A percentile compares a stretch with the other conserved stretches of the same genome.
These are phyloP conservation scores for Boechera divaricarpa DNA, from an alignment of 345 rosid species.

Conservation along the genomic window DNA sequence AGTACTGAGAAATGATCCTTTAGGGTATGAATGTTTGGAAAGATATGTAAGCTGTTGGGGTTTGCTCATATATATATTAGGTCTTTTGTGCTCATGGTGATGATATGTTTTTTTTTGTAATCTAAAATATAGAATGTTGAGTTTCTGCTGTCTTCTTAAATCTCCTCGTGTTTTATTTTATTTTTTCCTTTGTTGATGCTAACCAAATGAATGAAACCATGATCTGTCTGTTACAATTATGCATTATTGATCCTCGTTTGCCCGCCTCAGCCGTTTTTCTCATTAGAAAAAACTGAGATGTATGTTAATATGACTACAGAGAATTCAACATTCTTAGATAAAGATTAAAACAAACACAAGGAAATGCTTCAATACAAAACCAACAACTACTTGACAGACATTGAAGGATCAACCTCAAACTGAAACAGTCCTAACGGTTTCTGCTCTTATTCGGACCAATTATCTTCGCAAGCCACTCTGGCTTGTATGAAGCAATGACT, in stretches of 20 bases:
- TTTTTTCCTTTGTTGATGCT: background rate
- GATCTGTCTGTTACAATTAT: background rate
- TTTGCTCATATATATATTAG: slow-evolving; percentile 29
- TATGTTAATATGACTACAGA: no score
- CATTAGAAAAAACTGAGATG: no score
- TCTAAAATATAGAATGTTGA: slow-evolving; percentile 1
- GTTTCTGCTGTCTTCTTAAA: background rate
- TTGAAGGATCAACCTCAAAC: background rate
- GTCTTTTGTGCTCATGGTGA: slow-evolving; percentile 16
- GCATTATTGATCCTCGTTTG: background rate
- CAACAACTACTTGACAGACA: background rate
- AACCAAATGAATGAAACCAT: background rate
- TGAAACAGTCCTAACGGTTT: background rate
- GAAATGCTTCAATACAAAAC: background rate
- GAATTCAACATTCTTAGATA: no score
- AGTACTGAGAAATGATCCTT: slow-evolving; percentile 18
- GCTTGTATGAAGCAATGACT: slow-evolving; percentile 27
- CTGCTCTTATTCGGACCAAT: background rate
- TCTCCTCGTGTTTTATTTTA: background rate
- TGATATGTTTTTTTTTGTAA: background rate
- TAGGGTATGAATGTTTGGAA: slow-evolving; percentile 22
- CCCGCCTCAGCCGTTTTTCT: no score
- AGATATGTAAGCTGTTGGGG: slow-evolving; percentile 14
- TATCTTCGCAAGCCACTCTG: slow-evolving; percentile 15
- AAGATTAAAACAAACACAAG: background rate